Base-by-base conservation (phyloP, 2,329 filamentous ascomycete species). In the Thelonectria discophora region DNA sequence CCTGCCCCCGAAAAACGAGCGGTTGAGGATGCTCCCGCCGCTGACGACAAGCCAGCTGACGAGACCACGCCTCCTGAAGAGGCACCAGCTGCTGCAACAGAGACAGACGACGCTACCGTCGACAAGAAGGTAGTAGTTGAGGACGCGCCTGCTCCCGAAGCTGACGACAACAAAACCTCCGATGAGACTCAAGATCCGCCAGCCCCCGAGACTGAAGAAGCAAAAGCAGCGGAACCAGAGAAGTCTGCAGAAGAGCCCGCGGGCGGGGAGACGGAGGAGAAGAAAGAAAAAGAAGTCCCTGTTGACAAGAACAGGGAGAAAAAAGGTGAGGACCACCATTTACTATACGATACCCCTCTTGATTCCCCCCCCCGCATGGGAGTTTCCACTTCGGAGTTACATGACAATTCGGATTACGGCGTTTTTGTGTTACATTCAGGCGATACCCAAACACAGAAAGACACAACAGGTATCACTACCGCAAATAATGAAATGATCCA, bases 261-360 rank as follows among this genome's bases (percentile, higher is more conserved):
- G 56, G 58, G 65, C 39, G 67, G 67, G 56, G 67, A 67, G 60
- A 75, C 74, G 53, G 73, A 75, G 46, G 75, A 80, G 69, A 76
- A 72, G 58, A 79, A 78, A 65, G 78, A 81, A 60, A 74, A 68
- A 5, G 70, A 80, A 62, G 76, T 75, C 27, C 76, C 77, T 24
- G 80, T 79, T 60, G 71, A 75, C 47, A 75, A 77, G 51, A 53
- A 56, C 11, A 75, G 76, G 63, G 69, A 70, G 57, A 76, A 75
- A 67, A 80, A 79, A 81, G 80, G 80, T 82, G 77, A 82, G 80
- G 74, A 76, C 69, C 64, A 69, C 62, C 64, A 68, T 75, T 74
- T 67, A 73, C 71, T 76, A 71, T 69, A 74, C 74, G 71, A 79
- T 78, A 73, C 74, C 74, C 74, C 72, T 69, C 69, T 73, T 76